A percentile compares a stretch with the other conserved stretches of the same genome.
phyloP scores from a whole-genome alignment of 805 yeast genomes.

The Nematodospora valgi region DNA sequence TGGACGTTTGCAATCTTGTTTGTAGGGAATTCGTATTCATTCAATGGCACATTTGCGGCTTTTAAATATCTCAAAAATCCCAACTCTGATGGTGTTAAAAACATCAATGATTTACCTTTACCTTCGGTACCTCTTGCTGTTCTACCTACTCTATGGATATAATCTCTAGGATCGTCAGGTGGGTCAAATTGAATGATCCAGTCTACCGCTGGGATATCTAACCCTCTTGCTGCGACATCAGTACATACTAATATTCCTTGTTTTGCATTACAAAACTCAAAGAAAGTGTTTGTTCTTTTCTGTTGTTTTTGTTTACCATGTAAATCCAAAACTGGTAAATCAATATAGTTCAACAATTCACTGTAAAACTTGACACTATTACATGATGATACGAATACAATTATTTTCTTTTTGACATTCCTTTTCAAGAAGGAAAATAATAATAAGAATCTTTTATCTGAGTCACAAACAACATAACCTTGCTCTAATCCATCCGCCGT shows the following conservation, averaged over 20 bases:
- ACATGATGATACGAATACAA: slow-evolving; percentile 94
- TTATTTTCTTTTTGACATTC: slow-evolving; percentile 85
- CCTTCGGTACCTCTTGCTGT: slow-evolving; percentile 93
- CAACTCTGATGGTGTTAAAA: slow-evolving; percentile 87
- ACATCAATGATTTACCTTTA: slow-evolving; percentile 92
- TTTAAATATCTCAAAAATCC: slow-evolving; percentile 93
- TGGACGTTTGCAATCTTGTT: slow-evolving; percentile 96
- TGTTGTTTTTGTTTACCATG: slow-evolving; percentile 99
- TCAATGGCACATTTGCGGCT: slow-evolving; percentile 95
- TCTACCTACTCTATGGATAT: slow-evolving; percentile 98
- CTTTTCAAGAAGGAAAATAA: slow-evolving; percentile 91
- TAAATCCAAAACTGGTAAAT: slow-evolving; percentile 90
- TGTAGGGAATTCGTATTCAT: slow-evolving; percentile 94
- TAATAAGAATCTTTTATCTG: slow-evolving; percentile 87
- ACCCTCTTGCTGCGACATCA: slow-evolving; percentile 98
- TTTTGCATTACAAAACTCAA: slow-evolving; percentile 96
- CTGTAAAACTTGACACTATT: slow-evolving; percentile 96
- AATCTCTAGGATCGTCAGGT: slow-evolving; percentile 99
- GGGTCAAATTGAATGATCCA: slow-evolving; percentile 99
- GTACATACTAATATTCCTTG: slow-evolving; percentile 93
- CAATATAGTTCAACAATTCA: slow-evolving; percentile 92
- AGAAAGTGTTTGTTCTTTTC: slow-evolving; percentile 96
- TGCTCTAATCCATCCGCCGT: slow-evolving; percentile 98
- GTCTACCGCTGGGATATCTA: slow-evolving; percentile 97
- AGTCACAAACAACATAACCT: slow-evolving; percentile 96